A percentile compares a stretch with the other conserved stretches of the same genome.
These are phyloP conservation scores for Carex littledalei DNA, from an alignment of 176 grass and related monocot species.

Conservation along the genomic window DNA sequence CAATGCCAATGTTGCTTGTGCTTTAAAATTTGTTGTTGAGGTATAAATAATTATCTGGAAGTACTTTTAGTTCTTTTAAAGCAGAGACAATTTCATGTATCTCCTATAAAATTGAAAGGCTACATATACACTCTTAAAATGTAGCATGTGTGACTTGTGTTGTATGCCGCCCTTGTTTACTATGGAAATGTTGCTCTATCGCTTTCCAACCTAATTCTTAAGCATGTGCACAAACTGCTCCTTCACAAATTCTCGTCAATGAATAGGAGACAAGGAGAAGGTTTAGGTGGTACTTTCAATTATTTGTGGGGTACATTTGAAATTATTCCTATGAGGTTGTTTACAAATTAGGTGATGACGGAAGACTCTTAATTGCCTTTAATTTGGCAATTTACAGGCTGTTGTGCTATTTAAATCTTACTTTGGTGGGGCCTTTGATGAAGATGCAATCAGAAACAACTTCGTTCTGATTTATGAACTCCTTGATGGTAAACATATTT, in stretches of 20 bases:
- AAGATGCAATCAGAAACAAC: conserved; percentile 99
- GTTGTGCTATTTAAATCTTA: conserved; percentile 96
- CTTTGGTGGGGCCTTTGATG: conserved; percentile 93
- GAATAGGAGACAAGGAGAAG: neutral
- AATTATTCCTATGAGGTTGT: neutral
- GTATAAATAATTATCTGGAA: conserved; percentile 28
- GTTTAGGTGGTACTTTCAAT: neutral
- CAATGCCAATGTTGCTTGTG: conserved; percentile 90
- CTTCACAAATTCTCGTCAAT: neutral
- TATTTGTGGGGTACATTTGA: neutral
- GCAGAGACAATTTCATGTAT: neutral
- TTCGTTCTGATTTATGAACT: conserved; percentile 99
- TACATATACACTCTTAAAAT: neutral
- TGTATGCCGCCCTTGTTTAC: neutral
- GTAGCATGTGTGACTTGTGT: neutral
- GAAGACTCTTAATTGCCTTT: neutral
- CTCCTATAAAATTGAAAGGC: neutral
- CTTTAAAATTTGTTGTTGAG: conserved; percentile 96
- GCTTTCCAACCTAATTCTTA: neutral
- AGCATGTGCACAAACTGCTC: neutral
- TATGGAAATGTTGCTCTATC: neutral
- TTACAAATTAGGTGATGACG: neutral
- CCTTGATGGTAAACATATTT: conserved; percentile 80
- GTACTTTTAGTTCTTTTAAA: neutral
- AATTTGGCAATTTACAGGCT: conserved; percentile 54